Conservation (phyloP, 768 basidiomycete species). For the Mycena haematopus region DNA sequence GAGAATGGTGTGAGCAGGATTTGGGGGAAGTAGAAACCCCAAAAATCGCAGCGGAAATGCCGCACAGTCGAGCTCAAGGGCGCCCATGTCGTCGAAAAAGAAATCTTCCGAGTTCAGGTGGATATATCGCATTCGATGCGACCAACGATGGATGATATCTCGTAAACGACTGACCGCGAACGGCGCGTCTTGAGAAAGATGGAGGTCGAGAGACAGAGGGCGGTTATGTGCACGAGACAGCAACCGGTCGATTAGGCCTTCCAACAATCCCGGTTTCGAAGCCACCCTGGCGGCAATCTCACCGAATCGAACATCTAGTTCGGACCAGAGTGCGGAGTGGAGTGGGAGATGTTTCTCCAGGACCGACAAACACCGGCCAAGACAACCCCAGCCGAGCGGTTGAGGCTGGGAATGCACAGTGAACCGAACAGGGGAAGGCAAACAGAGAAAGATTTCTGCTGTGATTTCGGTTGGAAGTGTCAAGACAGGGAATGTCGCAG, state of each 20-base stretch:
- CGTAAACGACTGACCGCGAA: not conserved
- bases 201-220: not conserved
- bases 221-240: not conserved
- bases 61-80: not conserved
- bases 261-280: too few species aligned
- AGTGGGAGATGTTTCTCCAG: not conserved
- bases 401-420: not conserved
- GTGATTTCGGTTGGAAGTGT: too few species aligned
- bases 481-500: too few species aligned
- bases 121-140: not conserved
- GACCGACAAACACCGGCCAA: not conserved
- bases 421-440: too few species aligned
- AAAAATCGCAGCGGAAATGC: not conserved
- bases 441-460: too few species aligned
- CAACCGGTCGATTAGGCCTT: too few species aligned
- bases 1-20: not conserved
- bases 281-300: too few species aligned
- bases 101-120: not conserved
- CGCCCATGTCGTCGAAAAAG: not conserved
- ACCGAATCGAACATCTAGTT: not conserved
- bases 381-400: not conserved
- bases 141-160: constrained; percentile 3
- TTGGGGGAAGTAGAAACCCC: not conserved
- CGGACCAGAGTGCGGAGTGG: not conserved
- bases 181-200: too few species aligned